Conservation (phyloP, 768 basidiomycete species). For the Rhizopogon vinicolor region DNA sequence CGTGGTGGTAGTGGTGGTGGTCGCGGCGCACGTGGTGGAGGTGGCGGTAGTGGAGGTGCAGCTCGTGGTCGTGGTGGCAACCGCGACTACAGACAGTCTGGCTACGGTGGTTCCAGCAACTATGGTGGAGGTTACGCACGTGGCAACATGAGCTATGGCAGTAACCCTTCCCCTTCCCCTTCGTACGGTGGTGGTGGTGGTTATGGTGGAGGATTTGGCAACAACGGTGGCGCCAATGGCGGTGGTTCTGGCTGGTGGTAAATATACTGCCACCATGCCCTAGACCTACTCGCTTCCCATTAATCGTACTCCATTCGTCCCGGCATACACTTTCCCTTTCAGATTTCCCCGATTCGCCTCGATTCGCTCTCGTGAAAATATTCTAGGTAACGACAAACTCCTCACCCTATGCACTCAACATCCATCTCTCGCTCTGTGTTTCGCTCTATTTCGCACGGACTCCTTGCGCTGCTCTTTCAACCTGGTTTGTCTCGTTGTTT, state of each 20-base stretch:
- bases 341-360: conserved; percentile 14
- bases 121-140: conserved; percentile 25
- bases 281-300: conserved; percentile 6
- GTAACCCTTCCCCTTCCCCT: conserved; percentile 8
- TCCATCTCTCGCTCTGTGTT: conserved; percentile 18
- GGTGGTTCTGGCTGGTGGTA: conserved; percentile 47
- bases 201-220: conserved; percentile 33
- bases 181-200: conserved; percentile 34
- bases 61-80: conserved; percentile 35
- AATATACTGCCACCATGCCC: conserved; percentile 10
- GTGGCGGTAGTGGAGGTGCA: conserved; percentile 38
- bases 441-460: conserved; percentile 32
- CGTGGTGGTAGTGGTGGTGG: conserved; percentile 58
- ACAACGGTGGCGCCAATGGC: conserved; percentile 15
- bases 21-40: conserved; percentile 39
- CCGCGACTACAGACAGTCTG: conserved; percentile 28
- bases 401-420: conserved; percentile 5
- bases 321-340: conserved; percentile 8
- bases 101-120: conserved; percentile 31
- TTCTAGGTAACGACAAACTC: conserved; percentile 14
- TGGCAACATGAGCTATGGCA: conserved; percentile 22
- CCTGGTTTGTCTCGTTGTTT: conserved; percentile 52
- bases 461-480: conserved; percentile 61
- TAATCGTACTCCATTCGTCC: conserved; percentile 1
- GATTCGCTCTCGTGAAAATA: conserved; percentile 18